These are phyloP conservation scores for Solanum stenotomum DNA, from an alignment of 257 asterid genomes.

Conservation along the genomic window DNA sequence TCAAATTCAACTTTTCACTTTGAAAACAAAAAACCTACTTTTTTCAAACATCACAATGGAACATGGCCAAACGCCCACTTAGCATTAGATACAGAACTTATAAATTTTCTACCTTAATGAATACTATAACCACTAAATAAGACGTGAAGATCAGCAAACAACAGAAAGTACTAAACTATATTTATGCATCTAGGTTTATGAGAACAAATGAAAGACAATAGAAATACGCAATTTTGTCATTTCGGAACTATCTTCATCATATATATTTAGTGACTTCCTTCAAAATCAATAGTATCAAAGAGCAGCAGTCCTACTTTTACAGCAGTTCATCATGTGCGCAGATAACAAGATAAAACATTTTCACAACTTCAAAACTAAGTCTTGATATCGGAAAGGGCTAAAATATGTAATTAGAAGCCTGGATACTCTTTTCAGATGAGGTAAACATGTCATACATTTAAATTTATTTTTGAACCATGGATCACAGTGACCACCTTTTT, in stretches of 20 bases:
- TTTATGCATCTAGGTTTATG: not conserved
- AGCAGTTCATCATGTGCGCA: not conserved
- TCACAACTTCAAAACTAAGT: not conserved
- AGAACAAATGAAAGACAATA: not conserved
- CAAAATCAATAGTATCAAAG: not conserved
- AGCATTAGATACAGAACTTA: not conserved
- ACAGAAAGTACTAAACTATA: not conserved
- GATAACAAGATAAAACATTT: not conserved
- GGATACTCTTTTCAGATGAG: not conserved
- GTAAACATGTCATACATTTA: not conserved
- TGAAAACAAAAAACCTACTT: not conserved
- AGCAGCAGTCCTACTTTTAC: not conserved
- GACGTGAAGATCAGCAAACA: not conserved
- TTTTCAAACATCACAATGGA: not conserved
- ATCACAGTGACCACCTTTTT: slow-evolving; percentile 35
- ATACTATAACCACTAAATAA: not conserved
- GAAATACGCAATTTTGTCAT: not conserved
- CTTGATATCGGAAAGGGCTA: not conserved
- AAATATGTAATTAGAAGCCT: not conserved
- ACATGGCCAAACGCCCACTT: not conserved
- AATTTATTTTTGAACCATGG: slow-evolving; percentile 21
- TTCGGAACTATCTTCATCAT: not conserved
- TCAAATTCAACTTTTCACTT: not conserved
- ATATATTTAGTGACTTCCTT: not conserved
- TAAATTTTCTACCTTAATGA: not conserved